Percentiles rank a stretch among this genome's conserved stretches.
These are phyloP conservation scores for Yamadazyma dendronema DNA, from an alignment of 1,139 yeast genomes.

Conservation along the genomic window DNA sequence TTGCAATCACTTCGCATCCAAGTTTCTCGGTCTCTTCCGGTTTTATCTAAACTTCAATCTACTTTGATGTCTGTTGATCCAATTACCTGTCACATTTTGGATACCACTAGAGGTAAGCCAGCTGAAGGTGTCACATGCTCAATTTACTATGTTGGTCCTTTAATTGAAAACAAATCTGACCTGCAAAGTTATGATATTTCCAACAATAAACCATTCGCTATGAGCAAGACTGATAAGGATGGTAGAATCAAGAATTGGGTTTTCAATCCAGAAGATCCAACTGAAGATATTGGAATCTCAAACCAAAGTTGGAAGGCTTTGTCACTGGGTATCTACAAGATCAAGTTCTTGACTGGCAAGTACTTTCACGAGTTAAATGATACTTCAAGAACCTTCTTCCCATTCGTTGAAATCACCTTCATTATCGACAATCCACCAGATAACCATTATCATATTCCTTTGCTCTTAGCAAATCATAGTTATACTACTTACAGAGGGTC, in stretches of 20 bases:
- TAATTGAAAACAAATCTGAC: conserved; percentile 22
- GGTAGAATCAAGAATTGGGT: conserved; percentile 78
- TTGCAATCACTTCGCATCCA: conserved; percentile 2
- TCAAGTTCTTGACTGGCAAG: conserved; percentile 69
- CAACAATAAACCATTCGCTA: conserved; percentile 48
- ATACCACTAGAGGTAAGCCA: conserved; percentile 81
- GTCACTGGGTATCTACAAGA: conserved; percentile 65
- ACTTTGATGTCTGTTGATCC: conserved; percentile 48
- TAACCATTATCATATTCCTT: conserved; percentile 82
- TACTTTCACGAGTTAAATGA: conserved; percentile 47
- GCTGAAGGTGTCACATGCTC: conserved; percentile 67
- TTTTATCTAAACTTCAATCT: neutral
- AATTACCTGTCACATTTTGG: conserved; percentile 84
- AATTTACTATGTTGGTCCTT: conserved; percentile 39
- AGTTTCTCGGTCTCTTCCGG: conserved; percentile 6
- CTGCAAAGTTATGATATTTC: conserved; percentile 28
- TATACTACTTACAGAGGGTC: conserved; percentile 89
- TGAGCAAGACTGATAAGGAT: conserved; percentile 68
- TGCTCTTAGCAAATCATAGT: conserved; percentile 76
- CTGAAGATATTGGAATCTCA: conserved; percentile 29
- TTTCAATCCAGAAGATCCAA: conserved; percentile 33
- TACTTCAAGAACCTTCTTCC: conserved; percentile 61
- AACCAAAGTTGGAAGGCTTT: conserved; percentile 38
- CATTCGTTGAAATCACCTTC: conserved; percentile 77
- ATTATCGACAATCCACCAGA: conserved; percentile 65